These are phyloP conservation scores for Boletus rubropictus DNA, from an alignment of 768 basidiomycete species.

Conservation along the genomic window DNA sequence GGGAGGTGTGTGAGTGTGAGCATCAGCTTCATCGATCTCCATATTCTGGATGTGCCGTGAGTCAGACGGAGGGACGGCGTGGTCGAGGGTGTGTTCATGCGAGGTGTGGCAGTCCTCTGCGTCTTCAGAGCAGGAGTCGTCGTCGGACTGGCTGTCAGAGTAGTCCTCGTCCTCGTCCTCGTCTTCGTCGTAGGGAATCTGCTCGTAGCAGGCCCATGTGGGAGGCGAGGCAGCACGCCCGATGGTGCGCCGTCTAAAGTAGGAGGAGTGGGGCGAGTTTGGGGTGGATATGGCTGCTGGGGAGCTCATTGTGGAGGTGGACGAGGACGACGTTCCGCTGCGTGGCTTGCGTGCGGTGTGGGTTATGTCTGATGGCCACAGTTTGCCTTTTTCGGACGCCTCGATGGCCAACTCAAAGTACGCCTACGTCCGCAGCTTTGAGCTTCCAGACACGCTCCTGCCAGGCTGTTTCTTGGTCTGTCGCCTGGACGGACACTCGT, in stretches of 20 bases:
- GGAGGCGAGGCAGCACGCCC: constrained; percentile 80
- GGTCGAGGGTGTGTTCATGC: constrained; percentile 29
- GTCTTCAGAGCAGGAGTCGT: constrained; percentile 67
- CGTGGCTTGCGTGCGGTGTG: too few relatives aligned
- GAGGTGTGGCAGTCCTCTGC: constrained; percentile 52
- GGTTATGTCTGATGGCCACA: too few relatives aligned
- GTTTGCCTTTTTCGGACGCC: constrained; percentile 15
- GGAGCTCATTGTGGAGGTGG: constrained; percentile 15
- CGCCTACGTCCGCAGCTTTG: constrained; percentile 85
- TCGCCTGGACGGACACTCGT: constrained; percentile 88
- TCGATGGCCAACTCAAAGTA: constrained; percentile 90
- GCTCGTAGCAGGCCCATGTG: constrained; percentile 88
- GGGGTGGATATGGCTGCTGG: constrained; percentile 20
- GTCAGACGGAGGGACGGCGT: constrained; percentile 16
- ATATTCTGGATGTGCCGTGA: constrained; percentile 42
- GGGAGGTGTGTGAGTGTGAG: constrained; percentile 8
- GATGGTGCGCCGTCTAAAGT: constrained; percentile 62
- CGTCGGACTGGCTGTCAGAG: constrained; percentile 50
- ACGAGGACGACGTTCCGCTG: not conserved
- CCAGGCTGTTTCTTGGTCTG: constrained; percentile 81
- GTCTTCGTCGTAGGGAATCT: constrained; percentile 69
- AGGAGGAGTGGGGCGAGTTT: constrained; percentile 26
- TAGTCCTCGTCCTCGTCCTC: constrained; percentile 55
- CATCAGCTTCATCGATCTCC: constrained; percentile 44
- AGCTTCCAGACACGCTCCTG: constrained; percentile 80